phyloP scores from a whole-genome alignment of 2,329 filamentous ascomycete species.

The Ceratocystis destructans region DNA sequence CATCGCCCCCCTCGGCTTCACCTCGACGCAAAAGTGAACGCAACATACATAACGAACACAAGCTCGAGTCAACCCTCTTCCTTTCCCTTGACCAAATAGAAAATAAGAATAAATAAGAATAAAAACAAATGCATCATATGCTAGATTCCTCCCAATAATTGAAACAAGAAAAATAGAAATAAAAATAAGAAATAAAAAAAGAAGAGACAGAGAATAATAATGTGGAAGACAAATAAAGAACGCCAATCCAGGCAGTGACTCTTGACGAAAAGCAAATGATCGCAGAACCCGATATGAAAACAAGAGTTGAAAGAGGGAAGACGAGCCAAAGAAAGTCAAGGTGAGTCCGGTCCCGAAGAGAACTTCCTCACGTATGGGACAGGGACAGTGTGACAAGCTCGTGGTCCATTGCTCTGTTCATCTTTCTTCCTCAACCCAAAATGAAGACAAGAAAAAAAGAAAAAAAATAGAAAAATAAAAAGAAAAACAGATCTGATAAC shows the following conservation, averaged over 20 bases:
- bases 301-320: background rate
- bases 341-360: background rate
- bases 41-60: too few species aligned
- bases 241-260: background rate
- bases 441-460: background rate
- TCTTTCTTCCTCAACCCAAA: background rate
- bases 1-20: too few species aligned
- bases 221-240: background rate
- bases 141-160: slow-evolving; percentile 1
- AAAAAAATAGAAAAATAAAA: background rate
- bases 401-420: background rate
- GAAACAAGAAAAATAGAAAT: background rate
- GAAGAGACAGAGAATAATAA: background rate
- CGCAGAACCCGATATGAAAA: background rate
- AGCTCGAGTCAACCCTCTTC: too few species aligned
- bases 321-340: background rate
- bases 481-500: background rate
- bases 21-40: too few species aligned
- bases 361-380: background rate
- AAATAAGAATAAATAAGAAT: background rate
- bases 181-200: background rate
- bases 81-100: background rate
- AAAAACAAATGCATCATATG: slow-evolving; percentile 2
- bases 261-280: background rate
- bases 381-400: background rate